A percentile compares a stretch with the other conserved stretches of the same genome.
These are phyloP conservation scores for Dryas octopetala DNA, from an alignment of 306 rosid genomes.

Conservation along the genomic window DNA sequence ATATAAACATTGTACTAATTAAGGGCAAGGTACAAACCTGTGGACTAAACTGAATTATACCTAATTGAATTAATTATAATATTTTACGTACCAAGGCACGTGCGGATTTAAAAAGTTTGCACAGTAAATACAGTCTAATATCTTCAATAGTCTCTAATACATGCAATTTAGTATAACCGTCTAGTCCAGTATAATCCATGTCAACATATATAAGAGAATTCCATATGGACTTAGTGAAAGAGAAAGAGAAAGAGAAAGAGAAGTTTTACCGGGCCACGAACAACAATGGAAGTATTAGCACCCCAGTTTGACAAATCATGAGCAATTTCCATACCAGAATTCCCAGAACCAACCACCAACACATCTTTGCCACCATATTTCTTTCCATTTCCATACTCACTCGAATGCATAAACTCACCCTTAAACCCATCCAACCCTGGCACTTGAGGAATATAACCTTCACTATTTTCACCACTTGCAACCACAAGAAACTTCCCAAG, in stretches of 20 bases:
- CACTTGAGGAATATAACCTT: slow-evolving; percentile 38
- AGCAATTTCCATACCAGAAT: slow-evolving; percentile 78
- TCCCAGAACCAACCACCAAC: slow-evolving; percentile 70
- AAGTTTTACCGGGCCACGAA: slow-evolving; percentile 43
- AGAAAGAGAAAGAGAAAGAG: neutral
- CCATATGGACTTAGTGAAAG: too few relatives aligned
- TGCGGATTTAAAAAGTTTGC: too few relatives aligned
- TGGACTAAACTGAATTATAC: too few relatives aligned
- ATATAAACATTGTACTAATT: neutral
- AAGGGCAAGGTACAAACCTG: too few relatives aligned
- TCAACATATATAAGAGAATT: too few relatives aligned
- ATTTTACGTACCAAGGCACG: too few relatives aligned
- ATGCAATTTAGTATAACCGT: too few relatives aligned
- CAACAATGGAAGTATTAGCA: slow-evolving; percentile 59
- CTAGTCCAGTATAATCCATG: too few relatives aligned
- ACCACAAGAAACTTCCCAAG: slow-evolving; percentile 44
- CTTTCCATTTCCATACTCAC: slow-evolving; percentile 46
- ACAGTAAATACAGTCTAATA: too few relatives aligned
- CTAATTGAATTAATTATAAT: too few relatives aligned
- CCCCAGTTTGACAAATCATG: slow-evolving; percentile 56
- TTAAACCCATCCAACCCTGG: slow-evolving; percentile 41
- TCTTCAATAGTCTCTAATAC: too few relatives aligned
- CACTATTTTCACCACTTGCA: slow-evolving; percentile 60
- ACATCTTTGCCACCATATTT: slow-evolving; percentile 41
- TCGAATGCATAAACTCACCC: slow-evolving; percentile 54